Conservation (phyloP, 306 rosid genomes). For the Lupinus albus region DNA sequence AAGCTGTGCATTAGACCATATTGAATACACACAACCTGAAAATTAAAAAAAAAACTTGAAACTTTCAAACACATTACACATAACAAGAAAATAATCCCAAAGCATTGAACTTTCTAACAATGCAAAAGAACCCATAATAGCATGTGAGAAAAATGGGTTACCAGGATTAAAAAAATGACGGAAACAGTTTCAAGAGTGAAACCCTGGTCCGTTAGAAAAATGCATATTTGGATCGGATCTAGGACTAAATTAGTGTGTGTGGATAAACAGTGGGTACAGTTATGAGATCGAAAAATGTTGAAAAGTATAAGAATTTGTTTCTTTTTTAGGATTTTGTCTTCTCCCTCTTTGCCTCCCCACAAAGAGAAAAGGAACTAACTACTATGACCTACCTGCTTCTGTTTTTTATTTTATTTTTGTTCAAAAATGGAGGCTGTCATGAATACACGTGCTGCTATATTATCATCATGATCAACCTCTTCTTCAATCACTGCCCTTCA, state of each 20-base stretch:
- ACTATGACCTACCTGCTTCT: too few species aligned
- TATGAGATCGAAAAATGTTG: too few species aligned
- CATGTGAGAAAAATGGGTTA: constrained; percentile 23
- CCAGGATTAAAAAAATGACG: constrained; percentile 14
- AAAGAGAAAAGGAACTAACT: too few species aligned
- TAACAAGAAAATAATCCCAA: not conserved
- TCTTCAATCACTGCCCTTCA: too few species aligned
- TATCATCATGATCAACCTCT: too few species aligned
- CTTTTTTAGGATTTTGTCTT: too few species aligned
- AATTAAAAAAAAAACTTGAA: not conserved
- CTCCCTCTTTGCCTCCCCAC: too few species aligned
- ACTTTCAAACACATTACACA: constrained; percentile 2
- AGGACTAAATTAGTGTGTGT: not conserved
- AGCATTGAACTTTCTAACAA: constrained; percentile 31
- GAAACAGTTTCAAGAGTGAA: constrained; percentile 8
- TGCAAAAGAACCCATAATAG: constrained; percentile 24
- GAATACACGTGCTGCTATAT: too few species aligned
- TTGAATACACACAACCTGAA: constrained; percentile 20
- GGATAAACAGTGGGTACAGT: too few species aligned
- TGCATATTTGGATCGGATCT: constrained; percentile 52
- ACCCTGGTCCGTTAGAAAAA: constrained; percentile 12
- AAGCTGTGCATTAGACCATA: not conserved
- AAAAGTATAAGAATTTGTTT: too few species aligned
- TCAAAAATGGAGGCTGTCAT: too few species aligned
- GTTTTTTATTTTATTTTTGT: too few species aligned